A percentile compares a stretch with the other conserved stretches of the same genome.
These are phyloP conservation scores for Solanum chacoense DNA, from an alignment of 305 asterid species.

Conservation along the genomic window DNA sequence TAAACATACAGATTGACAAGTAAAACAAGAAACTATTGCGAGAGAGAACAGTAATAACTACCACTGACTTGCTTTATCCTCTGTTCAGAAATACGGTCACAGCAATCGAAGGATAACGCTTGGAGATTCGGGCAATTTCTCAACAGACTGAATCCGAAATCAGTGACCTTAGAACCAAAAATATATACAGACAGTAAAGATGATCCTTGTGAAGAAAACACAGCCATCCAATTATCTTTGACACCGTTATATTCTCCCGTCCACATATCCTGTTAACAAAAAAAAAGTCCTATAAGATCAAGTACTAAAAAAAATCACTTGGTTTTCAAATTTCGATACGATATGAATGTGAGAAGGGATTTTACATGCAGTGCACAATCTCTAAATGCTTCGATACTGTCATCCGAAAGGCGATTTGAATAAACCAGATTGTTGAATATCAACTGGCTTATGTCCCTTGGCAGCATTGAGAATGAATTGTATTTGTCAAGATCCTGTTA, in stretches of 20 bases:
- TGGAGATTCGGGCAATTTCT: conserved; percentile 52
- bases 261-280: conserved; percentile 57
- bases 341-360: neutral
- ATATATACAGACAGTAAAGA: conserved; percentile 72
- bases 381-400: conserved; percentile 62
- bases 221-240: conserved; percentile 71
- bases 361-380: conserved; percentile 89
- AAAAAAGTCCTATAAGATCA: neutral
- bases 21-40: neutral
- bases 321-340: neutral
- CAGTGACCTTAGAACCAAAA: conserved; percentile 66
- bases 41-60: conserved; percentile 6
- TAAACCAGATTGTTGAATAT: conserved; percentile 69
- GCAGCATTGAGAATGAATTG: conserved; percentile 55
- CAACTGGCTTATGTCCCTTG: conserved; percentile 84
- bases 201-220: conserved; percentile 67
- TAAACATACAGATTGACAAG: neutral
- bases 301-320: neutral
- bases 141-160: conserved; percentile 49
- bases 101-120: conserved; percentile 54
- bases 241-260: conserved; percentile 66
- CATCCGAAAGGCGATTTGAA: conserved; percentile 44
- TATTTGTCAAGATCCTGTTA: conserved; percentile 56
- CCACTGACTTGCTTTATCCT: conserved; percentile 58
- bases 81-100: conserved; percentile 61